Evolutionary conservation across 2,329 filamentous ascomycete species (phyloP), one percentile per base, ranked within the genome.

Genomic region (Chaetomium sp.): DNA sequence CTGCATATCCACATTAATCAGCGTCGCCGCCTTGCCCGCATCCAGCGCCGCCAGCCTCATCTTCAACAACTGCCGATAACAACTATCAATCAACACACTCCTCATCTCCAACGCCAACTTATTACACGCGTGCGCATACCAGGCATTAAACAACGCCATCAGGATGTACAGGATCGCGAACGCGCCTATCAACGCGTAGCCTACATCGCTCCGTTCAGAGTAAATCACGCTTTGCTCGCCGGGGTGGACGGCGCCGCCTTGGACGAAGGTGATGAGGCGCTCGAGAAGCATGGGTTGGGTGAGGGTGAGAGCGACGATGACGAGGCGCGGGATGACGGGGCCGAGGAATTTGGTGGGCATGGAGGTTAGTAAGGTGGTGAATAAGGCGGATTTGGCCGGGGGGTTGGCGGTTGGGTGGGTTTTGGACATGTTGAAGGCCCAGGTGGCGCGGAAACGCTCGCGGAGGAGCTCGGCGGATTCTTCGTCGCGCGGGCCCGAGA

Each of bases 1-100:
- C 38, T 56, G 54, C 54, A 56, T 56, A 36, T 56, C 54, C 37
- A 56, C 49, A 36, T 56, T 56, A 34, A 56, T 56, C 5, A 56
- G 44, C 7, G 54, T 56, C 7, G 54, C 49, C 2, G 54, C 54
- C 12, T 56, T 56, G 2, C 54, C 54, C 8, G 54, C 42, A 40
- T 56, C 49, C 14, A 56, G 34, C 1, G 54, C 54, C 40, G 49
- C 49, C 37, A 53, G 33, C 8, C 54, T 46, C 32, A 56, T 45
- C 38, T 53, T 52, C 43, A 56, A 11, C 43, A 56, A 14, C 37
- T 56, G 49, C 9, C 54, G 54, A 37, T 56, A 56, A 36, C 49
- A 52, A 8, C 49, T 43, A 9, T 56, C 54, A 19, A 56, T 41
- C 44, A 56, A 19, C 34, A 52, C 49, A 27, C 54, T 56, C 34